Conservation (phyloP, 2,329 filamentous ascomycete species). For the Stenocarpella maydis region DNA sequence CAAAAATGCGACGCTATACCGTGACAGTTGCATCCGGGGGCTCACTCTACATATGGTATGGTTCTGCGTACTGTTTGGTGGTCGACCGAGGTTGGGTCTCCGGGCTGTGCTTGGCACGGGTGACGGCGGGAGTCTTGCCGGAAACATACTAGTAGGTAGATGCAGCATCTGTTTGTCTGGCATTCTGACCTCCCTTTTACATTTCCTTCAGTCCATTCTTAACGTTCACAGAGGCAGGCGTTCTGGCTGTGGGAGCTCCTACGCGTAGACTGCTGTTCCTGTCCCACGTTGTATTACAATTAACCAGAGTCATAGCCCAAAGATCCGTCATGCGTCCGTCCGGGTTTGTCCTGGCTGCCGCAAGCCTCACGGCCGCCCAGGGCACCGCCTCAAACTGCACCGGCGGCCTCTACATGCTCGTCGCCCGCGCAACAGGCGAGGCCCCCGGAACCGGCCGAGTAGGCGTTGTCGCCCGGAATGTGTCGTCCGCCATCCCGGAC, state of each 20-base stretch:
- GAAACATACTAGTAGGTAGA: background rate
- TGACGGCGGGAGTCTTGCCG: background rate
- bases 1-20: too few relatives aligned
- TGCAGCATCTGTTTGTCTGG: background rate
- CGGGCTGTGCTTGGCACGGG: background rate
- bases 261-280: background rate
- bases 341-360: conserved; percentile 5
- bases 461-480: conserved; percentile 39
- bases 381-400: conserved; percentile 19
- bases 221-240: background rate
- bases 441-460: conserved; percentile 37
- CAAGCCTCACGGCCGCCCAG: conserved; percentile 20
- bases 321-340: background rate
- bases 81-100: background rate
- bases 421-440: conserved; percentile 40
- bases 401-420: conserved; percentile 39
- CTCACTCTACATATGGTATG: too few relatives aligned
- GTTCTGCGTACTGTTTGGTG: background rate
- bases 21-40: too few relatives aligned
- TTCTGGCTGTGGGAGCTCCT: too few relatives aligned
- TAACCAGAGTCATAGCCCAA: background rate
- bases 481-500: conserved; percentile 36
- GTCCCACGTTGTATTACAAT: background rate
- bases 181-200: background rate
- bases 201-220: background rate